phyloP scores from a whole-genome alignment of 73 alveolate genomes.

The Tetrahymena elliotti region DNA sequence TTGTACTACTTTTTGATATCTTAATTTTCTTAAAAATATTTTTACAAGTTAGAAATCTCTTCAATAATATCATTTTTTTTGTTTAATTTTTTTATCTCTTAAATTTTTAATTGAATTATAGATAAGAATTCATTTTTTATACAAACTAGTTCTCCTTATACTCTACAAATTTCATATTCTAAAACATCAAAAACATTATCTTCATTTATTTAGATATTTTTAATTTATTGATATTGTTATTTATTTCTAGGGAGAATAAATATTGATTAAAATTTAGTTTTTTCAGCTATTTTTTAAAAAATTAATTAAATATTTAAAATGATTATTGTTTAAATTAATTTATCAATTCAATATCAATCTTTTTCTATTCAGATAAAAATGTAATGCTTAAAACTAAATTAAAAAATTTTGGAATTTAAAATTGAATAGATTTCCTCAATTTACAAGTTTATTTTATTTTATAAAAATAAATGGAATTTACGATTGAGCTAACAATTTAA shows the following conservation, averaged over 20 bases:
- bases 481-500: not conserved
- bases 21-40: not conserved
- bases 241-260: not conserved
- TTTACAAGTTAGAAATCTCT: not conserved
- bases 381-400: too few species aligned
- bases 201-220: not conserved
- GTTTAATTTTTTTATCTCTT: not conserved
- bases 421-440: too few species aligned
- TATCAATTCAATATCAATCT: too few species aligned
- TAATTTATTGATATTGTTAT: not conserved
- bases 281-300: not conserved
- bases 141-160: not conserved
- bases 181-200: not conserved
- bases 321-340: too few species aligned
- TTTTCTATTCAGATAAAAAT: too few species aligned
- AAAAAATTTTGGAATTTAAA: too few species aligned
- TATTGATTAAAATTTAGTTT: not conserved
- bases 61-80: not conserved
- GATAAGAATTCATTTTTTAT: not conserved
- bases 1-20: not conserved
- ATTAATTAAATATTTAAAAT: too few species aligned
- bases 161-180: not conserved
- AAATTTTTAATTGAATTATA: not conserved
- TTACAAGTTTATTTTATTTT: too few species aligned
- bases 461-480: too few species aligned